Evolutionary conservation across 768 basidiomycete genomes (phyloP).

Genomic region (Lactifluus rugatus): DNA sequence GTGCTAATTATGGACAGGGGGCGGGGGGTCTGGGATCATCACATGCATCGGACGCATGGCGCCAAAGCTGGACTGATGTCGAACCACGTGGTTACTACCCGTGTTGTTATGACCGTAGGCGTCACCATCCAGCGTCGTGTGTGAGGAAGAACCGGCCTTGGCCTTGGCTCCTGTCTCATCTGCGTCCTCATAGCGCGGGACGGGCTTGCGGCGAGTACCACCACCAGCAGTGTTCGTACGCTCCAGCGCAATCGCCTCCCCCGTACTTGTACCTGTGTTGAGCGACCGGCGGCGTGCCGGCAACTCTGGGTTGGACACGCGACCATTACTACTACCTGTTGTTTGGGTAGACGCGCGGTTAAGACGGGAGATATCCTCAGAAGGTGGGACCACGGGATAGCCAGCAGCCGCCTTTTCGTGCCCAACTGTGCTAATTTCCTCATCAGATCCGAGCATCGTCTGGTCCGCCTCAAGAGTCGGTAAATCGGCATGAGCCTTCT

Average conservation of each 20-base stretch:
- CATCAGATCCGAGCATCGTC: conserved; percentile 13
- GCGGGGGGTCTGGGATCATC: conserved; percentile 25
- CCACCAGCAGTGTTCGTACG: background rate
- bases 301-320: background rate
- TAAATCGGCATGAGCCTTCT: background rate
- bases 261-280: background rate
- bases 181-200: conserved; percentile 13
- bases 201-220: conserved; percentile 17
- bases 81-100: conserved; percentile 15
- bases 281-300: background rate
- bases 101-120: conserved; percentile 1
- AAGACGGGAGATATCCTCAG: background rate
- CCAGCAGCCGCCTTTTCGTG: conserved; percentile 10
- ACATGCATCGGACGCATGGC: conserved; percentile 24
- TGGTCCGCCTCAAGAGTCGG: background rate
- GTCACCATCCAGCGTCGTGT: conserved; percentile 20
- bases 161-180: background rate
- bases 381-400: background rate
- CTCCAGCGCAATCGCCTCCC: conserved; percentile 13
- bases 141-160: conserved; percentile 15
- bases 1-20: background rate
- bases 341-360: conserved; percentile 9
- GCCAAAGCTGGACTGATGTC: conserved; percentile 27
- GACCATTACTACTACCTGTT: background rate
- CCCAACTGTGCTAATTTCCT: conserved; percentile 10